Conservation (phyloP, 352 stramenopile genomes). For the Pythium sp. region DNA sequence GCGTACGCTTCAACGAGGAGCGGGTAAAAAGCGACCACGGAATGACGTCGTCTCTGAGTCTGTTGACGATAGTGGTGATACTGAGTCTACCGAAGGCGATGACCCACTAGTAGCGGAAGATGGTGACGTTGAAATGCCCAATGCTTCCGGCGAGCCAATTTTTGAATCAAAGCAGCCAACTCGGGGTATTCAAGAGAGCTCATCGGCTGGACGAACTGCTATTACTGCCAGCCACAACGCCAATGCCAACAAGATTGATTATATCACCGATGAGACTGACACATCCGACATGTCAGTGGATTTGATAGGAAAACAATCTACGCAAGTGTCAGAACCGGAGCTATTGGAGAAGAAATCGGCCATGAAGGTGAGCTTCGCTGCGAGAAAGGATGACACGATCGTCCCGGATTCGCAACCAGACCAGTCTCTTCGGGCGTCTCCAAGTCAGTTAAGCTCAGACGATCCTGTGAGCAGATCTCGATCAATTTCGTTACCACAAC, state of each 20-base stretch:
- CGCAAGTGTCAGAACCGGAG: neutral
- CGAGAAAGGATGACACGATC: conserved; percentile 11
- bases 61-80: neutral
- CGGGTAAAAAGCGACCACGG: neutral
- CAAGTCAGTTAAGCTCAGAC: neutral
- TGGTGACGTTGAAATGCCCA: conserved; percentile 4
- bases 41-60: neutral
- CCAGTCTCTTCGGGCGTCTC: conserved; percentile 1
- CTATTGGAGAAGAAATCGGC: conserved; percentile 13
- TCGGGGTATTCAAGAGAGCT: neutral
- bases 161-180: neutral
- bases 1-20: neutral
- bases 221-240: neutral
- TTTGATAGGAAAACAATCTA: neutral
- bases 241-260: neutral
- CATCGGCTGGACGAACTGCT: neutral
- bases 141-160: neutral
- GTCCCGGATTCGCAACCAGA: conserved; percentile 11
- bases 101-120: neutral
- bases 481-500: conserved; percentile 13
- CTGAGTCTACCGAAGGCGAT: conserved; percentile 5
- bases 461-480: conserved; percentile 13
- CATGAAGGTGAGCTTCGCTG: conserved; percentile 17
- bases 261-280: conserved; percentile 8
- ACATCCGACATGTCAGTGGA: conserved; percentile 8